phyloP scores from a whole-genome alignment of 2,329 filamentous ascomycete species.

The Nigrograna mackinnonii region DNA sequence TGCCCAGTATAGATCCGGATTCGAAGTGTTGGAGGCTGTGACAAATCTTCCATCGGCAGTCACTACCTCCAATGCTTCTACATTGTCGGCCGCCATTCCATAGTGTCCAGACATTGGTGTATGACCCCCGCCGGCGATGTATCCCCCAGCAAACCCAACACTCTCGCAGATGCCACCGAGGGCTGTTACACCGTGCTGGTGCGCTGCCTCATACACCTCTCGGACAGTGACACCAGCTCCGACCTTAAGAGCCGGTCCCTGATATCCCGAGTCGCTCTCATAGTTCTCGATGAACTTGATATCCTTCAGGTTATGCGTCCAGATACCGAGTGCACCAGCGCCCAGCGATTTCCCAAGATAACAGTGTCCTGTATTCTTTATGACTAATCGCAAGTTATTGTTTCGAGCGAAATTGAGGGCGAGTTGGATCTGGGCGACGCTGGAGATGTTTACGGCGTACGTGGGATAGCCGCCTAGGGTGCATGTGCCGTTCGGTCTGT shows the following conservation, averaged over 20 bases:
- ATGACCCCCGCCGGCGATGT: constrained; percentile 54
- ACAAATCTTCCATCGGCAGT: constrained; percentile 15
- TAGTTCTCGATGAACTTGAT: constrained; percentile 8
- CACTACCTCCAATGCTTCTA: constrained; percentile 12
- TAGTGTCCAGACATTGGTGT: constrained; percentile 52
- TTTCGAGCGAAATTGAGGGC: constrained; percentile 13
- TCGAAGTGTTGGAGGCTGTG: constrained; percentile 6
- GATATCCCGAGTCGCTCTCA: constrained; percentile 7
- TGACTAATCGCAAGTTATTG: constrained; percentile 14
- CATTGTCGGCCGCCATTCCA: constrained; percentile 28
- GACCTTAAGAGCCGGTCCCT: constrained; percentile 10
- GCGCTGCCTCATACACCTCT: constrained; percentile 11
- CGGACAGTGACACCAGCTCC: constrained; percentile 12
- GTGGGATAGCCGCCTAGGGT: constrained; percentile 7
- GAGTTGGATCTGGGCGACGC: constrained; percentile 5
- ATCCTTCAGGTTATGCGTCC: constrained; percentile 13
- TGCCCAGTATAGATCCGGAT: constrained; percentile 26
- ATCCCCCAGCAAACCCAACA: constrained; percentile 50
- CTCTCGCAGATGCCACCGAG: constrained; percentile 27
- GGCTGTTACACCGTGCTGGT: constrained; percentile 6
- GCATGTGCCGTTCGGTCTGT: constrained; percentile 5
- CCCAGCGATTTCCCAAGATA: constrained; percentile 8
- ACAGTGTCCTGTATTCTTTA: constrained; percentile 19
- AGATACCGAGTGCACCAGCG: constrained; percentile 7
- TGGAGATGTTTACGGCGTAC: constrained; percentile 10